phyloP scores from a whole-genome alignment of 2,329 filamentous ascomycete genomes.

The Fusarium sp. region DNA sequence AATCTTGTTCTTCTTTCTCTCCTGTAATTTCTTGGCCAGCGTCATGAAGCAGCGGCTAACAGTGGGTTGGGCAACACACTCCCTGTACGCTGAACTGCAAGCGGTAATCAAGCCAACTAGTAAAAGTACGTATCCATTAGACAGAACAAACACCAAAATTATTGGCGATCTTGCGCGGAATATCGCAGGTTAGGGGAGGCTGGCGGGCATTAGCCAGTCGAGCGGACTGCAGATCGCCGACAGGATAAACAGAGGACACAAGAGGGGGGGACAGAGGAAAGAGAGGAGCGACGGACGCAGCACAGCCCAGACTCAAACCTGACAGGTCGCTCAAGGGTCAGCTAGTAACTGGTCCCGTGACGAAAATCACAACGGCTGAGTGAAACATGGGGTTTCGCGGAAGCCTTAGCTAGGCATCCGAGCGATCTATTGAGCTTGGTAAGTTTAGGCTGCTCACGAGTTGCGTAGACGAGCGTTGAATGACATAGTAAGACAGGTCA shows the following conservation, averaged over 20 bases:
- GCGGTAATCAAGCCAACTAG: constrained; percentile 15
- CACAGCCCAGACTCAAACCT: constrained; percentile 19
- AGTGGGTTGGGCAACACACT: constrained; percentile 27
- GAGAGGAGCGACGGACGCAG: constrained; percentile 16
- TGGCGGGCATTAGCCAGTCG: constrained; percentile 26
- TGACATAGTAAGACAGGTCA: constrained; percentile 30
- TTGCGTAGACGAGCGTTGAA: constrained; percentile 8
- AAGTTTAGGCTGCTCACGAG: constrained; percentile 25
- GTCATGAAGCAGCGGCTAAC: constrained; percentile 42
- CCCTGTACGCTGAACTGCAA: constrained; percentile 23
- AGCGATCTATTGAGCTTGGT: constrained; percentile 13
- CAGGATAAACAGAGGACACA: constrained; percentile 10
- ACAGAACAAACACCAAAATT: constrained; percentile 7
- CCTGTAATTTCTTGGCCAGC: constrained; percentile 31
- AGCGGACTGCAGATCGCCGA: constrained; percentile 27
- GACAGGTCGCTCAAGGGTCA: constrained; percentile 28
- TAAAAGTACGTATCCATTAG: constrained; percentile 5
- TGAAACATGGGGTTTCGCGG: constrained; percentile 36
- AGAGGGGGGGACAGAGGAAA: not conserved
- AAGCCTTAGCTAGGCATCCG: constrained; percentile 35
- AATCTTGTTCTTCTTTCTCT: constrained; percentile 3
- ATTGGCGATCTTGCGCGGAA: constrained; percentile 15
- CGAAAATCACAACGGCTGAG: not conserved
- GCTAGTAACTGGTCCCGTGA: constrained; percentile 31
- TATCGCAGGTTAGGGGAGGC: not conserved